Base-by-base conservation (phyloP, 805 yeast species). In the Saturnispora sekii region DNA sequence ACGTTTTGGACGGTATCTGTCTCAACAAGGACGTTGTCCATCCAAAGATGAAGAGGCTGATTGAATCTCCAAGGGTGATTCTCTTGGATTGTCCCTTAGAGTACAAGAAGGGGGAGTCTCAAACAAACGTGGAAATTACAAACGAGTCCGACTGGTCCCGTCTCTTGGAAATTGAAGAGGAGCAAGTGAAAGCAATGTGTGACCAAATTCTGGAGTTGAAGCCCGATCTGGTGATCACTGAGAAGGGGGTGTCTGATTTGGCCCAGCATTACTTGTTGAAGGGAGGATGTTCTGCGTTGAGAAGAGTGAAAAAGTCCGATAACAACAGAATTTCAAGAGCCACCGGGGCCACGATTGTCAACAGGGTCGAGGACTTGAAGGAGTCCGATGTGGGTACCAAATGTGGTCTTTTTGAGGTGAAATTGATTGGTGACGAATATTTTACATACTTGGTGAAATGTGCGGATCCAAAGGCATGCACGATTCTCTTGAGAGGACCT, bases 71-170 rank as follows among this genome's bases (percentile, higher is more conserved):
- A 41, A 77, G 90, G 52, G 77, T 93, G 45, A 76, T 93, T 15
- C 73, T 93, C 53, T 73, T 93, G 55, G 99, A 93, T 67, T 89
- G 97, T 66, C 97, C 99, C 10, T 73, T 93, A 56, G 99, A 93
- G 68, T 93, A 93, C 70, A 93, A 93, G 70, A 93, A 93, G 74
- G 99, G 98, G 53, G 99, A 93, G 69, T 88, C 97, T 3, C 98
- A 93, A 66, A 93, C 97, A 44, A 90, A 93, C 66, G 86, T 93
- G 54, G 99, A 93, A 69, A 89, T 93, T 64, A 83, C 96, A 37
- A 87, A 87, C 58, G 97, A 90, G 65, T 84, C 80, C 51, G 98
- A 93, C 68, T 93, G 97, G 97, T 82, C 81, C 62, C 79, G 97
- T 65, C 78, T 93, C 51, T 71, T 93, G 58, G 88, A 90, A 68